Percentiles rank a stretch among this genome's conserved stretches.
These are phyloP conservation scores for Juncus effusus DNA, from an alignment of 176 grass and related monocot genomes.

Conservation along the genomic window DNA sequence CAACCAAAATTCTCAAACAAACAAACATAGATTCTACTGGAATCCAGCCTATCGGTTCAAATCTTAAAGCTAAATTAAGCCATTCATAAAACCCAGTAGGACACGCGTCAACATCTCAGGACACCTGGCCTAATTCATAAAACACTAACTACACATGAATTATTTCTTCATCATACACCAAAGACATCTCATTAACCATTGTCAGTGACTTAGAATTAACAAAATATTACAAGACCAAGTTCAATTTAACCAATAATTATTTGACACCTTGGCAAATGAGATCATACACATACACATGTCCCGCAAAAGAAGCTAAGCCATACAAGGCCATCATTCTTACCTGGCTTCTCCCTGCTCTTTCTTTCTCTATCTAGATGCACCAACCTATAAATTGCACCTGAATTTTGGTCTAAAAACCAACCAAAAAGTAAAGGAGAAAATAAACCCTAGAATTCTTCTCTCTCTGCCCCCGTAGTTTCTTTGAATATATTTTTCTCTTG, in stretches of 20 bases:
- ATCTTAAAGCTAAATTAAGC: slow-evolving; percentile 10
- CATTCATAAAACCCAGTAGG: neutral
- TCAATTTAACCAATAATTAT: neutral
- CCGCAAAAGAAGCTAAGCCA: neutral
- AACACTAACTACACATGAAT: neutral
- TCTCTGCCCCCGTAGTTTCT: slow-evolving; percentile 19
- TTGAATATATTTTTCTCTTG: neutral
- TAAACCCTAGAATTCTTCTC: neutral
- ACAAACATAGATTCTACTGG: neutral
- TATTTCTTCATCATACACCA: neutral
- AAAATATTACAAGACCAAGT: neutral
- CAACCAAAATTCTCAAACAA: too few relatives aligned
- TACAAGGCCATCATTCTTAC: slow-evolving; percentile 23
- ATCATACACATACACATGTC: slow-evolving; percentile 6
- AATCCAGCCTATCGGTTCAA: slow-evolving; percentile 11
- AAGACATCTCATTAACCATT: neutral
- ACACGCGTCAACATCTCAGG: slow-evolving; percentile 8
- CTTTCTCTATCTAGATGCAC: neutral
- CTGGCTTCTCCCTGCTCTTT: slow-evolving; percentile 9
- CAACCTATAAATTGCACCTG: slow-evolving; percentile 16
- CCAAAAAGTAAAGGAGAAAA: neutral
- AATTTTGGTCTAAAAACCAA: slow-evolving; percentile 6
- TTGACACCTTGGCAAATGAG: slow-evolving; percentile 14
- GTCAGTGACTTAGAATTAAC: neutral
- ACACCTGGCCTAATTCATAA: too few relatives aligned